Evolutionary conservation across 495 filamentous ascomycete genomes (phyloP), one percentile per base, ranked within the genome.

Genomic region (Bathelium albidoporum): DNA sequence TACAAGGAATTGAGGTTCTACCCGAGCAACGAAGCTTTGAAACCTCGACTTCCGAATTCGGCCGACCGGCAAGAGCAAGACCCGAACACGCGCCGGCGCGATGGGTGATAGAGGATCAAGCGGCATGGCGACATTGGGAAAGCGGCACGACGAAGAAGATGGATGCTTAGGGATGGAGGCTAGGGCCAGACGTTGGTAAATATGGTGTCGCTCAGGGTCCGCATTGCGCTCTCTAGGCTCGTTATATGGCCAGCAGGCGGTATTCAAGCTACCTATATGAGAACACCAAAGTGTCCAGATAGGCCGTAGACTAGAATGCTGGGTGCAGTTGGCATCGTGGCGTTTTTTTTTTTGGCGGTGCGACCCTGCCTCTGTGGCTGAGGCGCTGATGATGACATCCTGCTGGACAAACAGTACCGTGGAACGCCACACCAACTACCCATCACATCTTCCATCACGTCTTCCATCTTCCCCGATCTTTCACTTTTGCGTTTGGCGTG

Each of bases 11-110:
- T 95, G 87, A 64, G 81, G 77, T 72, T 87, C 84, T 60, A 99
- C 80, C 66, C 89, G 84, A 53, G 85, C 82, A 66, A 90, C 82
- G 74, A 97, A 96, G 64, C 79, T 78, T 61, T 84, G 71, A 74
- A 97, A 97, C 61, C 90, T 83, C 22, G 87, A 88, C 32, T 86
- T 85, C 71, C 84, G 89, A 71, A 97, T 94, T 66, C 80, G 84
- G 39, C 94, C 94, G 70, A 95, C 80, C 45, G 94, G 95, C 45
- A 97, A 77, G 49, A 96, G 79, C 61, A 96, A 81, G 45, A 85
- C 89, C 73, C 87, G 85, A 67, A 97, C 81, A 78, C 89, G 89
- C 76, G 89, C 92, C 65, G 95, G 91, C 71, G 92, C 87, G 76
- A 90, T 82, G 69, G 90, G 91, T 67, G 91, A 88, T 69, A 96